Conservation (phyloP, 495 filamentous ascomycete species). For the Neurospora sp. region DNA sequence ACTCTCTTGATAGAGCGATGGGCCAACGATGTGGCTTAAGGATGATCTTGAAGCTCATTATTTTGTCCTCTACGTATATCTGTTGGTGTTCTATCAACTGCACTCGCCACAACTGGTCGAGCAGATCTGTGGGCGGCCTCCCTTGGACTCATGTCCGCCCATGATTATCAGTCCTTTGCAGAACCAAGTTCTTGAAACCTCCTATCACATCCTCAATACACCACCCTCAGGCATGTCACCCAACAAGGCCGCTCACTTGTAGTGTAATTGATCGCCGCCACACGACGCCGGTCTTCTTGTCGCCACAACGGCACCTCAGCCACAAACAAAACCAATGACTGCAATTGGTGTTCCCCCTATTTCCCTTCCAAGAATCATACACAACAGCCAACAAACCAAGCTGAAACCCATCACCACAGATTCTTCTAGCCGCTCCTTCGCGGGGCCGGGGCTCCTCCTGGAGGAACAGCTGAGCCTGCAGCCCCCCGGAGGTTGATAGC, state of each 20-base stretch:
- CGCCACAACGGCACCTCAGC: neutral
- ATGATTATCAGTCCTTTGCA: neutral
- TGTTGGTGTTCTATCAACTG: neutral
- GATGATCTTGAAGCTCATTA: neutral
- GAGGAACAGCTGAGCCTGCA: neutral
- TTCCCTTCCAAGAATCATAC: neutral
- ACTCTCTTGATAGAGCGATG: neutral
- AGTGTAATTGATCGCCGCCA: neutral
- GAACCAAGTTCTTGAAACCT: neutral
- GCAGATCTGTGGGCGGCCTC: neutral
- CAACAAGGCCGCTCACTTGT: neutral
- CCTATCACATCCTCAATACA: neutral
- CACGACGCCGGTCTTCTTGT: neutral
- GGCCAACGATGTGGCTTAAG: neutral
- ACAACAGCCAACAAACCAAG: neutral
- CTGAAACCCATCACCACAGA: neutral
- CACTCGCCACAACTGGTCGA: neutral
- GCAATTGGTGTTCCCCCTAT: neutral
- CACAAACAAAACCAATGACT: neutral
- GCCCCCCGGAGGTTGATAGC: constrained; percentile 51
- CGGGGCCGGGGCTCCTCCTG: neutral
- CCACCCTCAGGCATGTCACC: neutral
- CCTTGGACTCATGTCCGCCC: neutral
- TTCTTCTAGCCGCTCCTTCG: neutral
- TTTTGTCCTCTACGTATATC: neutral